Conservation (phyloP, 1,284 basidiomycete genomes). For the Ceraceosorus bombacis region DNA sequence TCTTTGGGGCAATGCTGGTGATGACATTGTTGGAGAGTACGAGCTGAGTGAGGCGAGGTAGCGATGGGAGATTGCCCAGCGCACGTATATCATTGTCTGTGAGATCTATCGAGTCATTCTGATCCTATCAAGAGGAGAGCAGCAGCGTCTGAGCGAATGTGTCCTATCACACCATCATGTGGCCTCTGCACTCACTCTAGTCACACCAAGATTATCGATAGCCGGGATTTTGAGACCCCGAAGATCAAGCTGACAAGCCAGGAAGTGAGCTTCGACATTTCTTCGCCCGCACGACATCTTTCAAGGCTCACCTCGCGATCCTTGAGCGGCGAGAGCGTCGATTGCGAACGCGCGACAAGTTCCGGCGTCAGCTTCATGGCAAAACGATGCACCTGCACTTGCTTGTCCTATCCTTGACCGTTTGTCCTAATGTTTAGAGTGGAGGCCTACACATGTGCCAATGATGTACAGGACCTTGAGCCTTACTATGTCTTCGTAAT, state of each 20-base stretch:
- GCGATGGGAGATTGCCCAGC: constrained; percentile 75
- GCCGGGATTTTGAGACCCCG: constrained; percentile 77
- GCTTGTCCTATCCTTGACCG: too few species aligned
- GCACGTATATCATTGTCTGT: constrained; percentile 89
- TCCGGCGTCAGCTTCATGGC: constrained; percentile 85
- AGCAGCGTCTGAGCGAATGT: neutral
- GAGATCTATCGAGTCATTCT: constrained; percentile 86
- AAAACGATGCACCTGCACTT: too few species aligned
- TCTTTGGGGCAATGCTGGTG: constrained; percentile 68
- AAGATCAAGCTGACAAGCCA: constrained; percentile 8
- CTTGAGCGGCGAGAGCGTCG: constrained; percentile 78
- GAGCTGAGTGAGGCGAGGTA: constrained; percentile 69
- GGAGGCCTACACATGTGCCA: too few species aligned
- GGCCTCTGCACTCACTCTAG: constrained; percentile 59
- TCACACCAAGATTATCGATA: constrained; percentile 98
- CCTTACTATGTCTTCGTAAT: too few species aligned
- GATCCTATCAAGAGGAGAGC: constrained; percentile 58
- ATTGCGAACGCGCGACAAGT: constrained; percentile 68
- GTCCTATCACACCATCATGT: neutral
- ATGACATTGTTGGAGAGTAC: constrained; percentile 82
- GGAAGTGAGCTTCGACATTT: neutral
- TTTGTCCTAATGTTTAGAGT: too few species aligned
- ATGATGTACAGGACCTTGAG: too few species aligned
- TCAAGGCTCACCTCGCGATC: constrained; percentile 76
- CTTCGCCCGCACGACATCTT: neutral